These are phyloP conservation scores for Malus hybrid DNA, from an alignment of 331 rosid species.

Conservation along the genomic window DNA sequence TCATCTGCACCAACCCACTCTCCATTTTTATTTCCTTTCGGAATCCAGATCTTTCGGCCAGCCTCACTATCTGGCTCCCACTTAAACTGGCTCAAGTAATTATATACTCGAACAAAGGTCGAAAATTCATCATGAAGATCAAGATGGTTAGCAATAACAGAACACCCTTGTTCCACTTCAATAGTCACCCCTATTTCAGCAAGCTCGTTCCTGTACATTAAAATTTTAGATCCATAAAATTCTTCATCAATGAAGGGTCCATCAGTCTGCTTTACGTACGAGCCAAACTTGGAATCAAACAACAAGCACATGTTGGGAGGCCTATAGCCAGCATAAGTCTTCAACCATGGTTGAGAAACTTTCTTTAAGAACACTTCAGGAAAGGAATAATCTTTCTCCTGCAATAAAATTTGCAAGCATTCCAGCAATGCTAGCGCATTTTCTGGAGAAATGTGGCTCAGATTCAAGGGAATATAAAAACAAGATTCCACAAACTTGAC, in stretches of 20 bases:
- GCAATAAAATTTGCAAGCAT: constrained; percentile 20
- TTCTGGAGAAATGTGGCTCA: constrained; percentile 23
- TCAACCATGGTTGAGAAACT: constrained; percentile 45
- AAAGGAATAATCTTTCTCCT: neutral
- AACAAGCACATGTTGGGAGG: constrained; percentile 37
- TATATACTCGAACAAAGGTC: constrained; percentile 28
- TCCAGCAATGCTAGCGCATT: constrained; percentile 41
- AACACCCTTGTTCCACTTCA: constrained; percentile 26
- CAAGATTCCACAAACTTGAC: constrained; percentile 24
- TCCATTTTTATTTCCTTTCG: constrained; percentile 22
- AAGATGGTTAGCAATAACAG: constrained; percentile 31
- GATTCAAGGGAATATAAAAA: constrained; percentile 32
- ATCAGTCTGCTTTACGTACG: constrained; percentile 26
- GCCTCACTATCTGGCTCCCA: constrained; percentile 39
- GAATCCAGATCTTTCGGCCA: constrained; percentile 45
- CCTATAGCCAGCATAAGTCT: constrained; percentile 41
- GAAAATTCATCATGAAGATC: constrained; percentile 18
- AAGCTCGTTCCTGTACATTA: constrained; percentile 33
- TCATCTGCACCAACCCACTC: constrained; percentile 35
- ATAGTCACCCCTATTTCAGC: constrained; percentile 32
- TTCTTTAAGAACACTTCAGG: constrained; percentile 10
- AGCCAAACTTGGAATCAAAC: constrained; percentile 29
- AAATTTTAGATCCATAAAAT: constrained; percentile 29
- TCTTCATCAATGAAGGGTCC: constrained; percentile 55
- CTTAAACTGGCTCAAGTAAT: constrained; percentile 17